phyloP scores from a whole-genome alignment of 805 yeast genomes.

The Saitoella complicata region DNA sequence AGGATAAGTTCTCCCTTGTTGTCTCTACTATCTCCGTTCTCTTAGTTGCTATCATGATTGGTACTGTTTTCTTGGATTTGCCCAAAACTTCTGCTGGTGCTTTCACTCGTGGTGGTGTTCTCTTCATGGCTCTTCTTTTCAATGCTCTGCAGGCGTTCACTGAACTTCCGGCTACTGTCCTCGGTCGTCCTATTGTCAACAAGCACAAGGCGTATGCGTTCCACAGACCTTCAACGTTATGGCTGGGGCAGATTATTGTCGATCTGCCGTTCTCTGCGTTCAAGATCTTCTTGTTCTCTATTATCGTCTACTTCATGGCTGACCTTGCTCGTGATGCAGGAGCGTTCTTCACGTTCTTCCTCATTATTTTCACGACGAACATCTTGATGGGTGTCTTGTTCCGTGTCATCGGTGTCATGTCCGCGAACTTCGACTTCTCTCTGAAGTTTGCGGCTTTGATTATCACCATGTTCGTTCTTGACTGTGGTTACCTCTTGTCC shows the following conservation, averaged over 20 bases:
- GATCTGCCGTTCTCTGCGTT: conserved; percentile 38
- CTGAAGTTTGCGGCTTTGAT: conserved; percentile 30
- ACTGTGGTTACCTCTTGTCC: conserved; percentile 39
- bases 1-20: conserved; percentile 9
- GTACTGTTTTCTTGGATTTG: conserved; percentile 36
- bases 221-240: conserved; percentile 49
- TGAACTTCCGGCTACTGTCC: conserved; percentile 29
- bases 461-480: conserved; percentile 34
- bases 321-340: conserved; percentile 33
- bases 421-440: too few relatives aligned
- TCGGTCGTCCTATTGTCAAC: conserved; percentile 38
- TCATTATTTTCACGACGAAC: conserved; percentile 30
- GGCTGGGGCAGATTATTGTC: conserved; percentile 43
- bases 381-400: conserved; percentile 35
- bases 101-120: conserved; percentile 36
- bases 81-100: conserved; percentile 30
- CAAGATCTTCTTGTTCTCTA: conserved; percentile 28
- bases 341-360: conserved; percentile 33
- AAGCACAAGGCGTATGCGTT: conserved; percentile 43
- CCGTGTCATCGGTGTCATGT: conserved; percentile 28
- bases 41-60: conserved; percentile 38
- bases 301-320: conserved; percentile 42
- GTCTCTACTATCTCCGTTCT: conserved; percentile 17
- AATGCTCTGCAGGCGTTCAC: conserved; percentile 34
- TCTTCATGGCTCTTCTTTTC: conserved; percentile 39